These are phyloP conservation scores for Mrakia blollopis DNA, from an alignment of 768 basidiomycete genomes.

Conservation along the genomic window DNA sequence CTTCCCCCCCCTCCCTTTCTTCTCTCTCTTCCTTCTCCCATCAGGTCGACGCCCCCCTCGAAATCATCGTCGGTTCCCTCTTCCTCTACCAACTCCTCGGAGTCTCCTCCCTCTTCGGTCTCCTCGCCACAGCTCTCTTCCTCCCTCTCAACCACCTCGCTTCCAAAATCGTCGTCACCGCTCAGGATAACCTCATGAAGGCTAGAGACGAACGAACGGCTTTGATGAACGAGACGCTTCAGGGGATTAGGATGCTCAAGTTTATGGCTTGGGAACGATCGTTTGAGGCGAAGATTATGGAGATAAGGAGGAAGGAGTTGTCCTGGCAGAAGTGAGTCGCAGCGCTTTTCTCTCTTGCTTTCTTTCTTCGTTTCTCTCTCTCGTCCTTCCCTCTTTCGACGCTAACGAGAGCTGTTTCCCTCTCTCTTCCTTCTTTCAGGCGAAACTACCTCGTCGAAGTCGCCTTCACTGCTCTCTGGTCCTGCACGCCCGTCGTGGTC, in stretches of 20 bases:
- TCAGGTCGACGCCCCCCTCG: slow-evolving; percentile 77
- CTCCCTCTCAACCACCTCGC: slow-evolving; percentile 77
- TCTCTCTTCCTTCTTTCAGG: too few species aligned
- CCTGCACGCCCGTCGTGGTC: slow-evolving; percentile 47
- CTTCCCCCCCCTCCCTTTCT: neutral
- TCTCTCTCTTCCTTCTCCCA: too few species aligned
- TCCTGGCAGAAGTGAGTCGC: slow-evolving; percentile 53
- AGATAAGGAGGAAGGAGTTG: slow-evolving; percentile 72
- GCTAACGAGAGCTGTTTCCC: too few species aligned
- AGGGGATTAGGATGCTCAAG: slow-evolving; percentile 37
- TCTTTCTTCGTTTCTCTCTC: too few species aligned
- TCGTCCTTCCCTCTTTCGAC: too few species aligned
- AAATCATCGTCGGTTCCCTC: slow-evolving; percentile 41
- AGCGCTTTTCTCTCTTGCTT: too few species aligned
- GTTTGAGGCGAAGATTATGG: slow-evolving; percentile 69
- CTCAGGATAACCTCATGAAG: slow-evolving; percentile 86
- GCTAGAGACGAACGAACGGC: slow-evolving; percentile 82
- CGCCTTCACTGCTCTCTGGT: slow-evolving; percentile 58
- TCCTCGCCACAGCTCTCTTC: slow-evolving; percentile 62
- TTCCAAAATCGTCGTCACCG: slow-evolving; percentile 67
- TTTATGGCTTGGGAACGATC: slow-evolving; percentile 95
- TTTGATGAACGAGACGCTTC: slow-evolving; percentile 74
- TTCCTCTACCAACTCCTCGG: slow-evolving; percentile 42
- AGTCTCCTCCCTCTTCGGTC: slow-evolving; percentile 69
- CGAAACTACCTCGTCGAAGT: slow-evolving; percentile 79